phyloP scores from a whole-genome alignment of 2,329 filamentous ascomycete species.

The Coleophoma eucalyptorum region DNA sequence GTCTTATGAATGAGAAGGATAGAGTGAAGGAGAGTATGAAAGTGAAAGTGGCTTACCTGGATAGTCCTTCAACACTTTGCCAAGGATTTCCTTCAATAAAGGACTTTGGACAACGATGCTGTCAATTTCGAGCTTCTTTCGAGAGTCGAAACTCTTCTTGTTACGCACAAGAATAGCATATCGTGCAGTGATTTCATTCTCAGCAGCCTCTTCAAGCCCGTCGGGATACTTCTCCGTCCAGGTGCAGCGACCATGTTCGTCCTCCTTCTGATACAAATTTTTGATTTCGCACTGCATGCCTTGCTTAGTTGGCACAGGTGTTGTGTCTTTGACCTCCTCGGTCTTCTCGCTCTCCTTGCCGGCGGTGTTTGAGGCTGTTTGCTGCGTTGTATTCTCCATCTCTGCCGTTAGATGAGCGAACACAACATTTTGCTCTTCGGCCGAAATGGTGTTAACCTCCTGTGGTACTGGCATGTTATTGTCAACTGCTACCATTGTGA shows the following conservation, averaged over 20 bases:
- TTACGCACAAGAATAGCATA: constrained; percentile 59
- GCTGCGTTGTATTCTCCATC: no score
- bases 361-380: no score
- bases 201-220: constrained; percentile 50
- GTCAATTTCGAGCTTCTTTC: constrained; percentile 56
- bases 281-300: constrained; percentile 35
- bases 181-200: constrained; percentile 57
- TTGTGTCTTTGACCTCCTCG: no score
- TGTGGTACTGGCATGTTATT: no score
- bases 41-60: constrained; percentile 6
- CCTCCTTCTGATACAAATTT: constrained; percentile 46
- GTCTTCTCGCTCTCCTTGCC: no score
- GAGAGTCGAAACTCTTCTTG: constrained; percentile 51
- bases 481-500: no score
- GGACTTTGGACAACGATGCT: constrained; percentile 63
- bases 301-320: not conserved
- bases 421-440: no score
- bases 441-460: no score
- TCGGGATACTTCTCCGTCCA: constrained; percentile 54
- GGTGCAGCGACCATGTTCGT: constrained; percentile 44
- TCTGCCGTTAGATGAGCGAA: no score
- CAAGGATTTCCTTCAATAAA: constrained; percentile 52
- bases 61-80: constrained; percentile 26
- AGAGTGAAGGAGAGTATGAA: not conserved
- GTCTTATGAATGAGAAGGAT: not conserved